phyloP scores from a whole-genome alignment of 768 basidiomycete species.

The Tricholoma bakamatsutake region DNA sequence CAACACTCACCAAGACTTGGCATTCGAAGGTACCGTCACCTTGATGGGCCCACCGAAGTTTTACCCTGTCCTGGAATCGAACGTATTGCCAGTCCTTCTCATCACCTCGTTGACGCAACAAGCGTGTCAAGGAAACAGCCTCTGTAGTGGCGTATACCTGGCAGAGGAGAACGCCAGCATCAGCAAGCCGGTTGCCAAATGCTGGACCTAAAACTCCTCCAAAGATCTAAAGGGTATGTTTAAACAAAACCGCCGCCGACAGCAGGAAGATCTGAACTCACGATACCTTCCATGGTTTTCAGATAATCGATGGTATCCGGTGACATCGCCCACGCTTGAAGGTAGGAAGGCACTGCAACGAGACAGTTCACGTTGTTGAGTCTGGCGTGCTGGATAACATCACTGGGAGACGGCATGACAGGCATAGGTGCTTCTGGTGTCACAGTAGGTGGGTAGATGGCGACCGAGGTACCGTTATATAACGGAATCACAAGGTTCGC shows the following conservation, averaged over 20 bases:
- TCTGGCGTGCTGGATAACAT: conserved; percentile 30
- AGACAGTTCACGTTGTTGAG: conserved; percentile 23
- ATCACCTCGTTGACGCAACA: conserved; percentile 4
- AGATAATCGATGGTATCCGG: conserved; percentile 14
- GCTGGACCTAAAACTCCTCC: conserved; percentile 7
- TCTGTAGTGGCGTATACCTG: conserved; percentile 13
- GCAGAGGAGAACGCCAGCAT: conserved; percentile 6
- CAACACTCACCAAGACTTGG: conserved; percentile 24
- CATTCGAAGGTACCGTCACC: conserved; percentile 25
- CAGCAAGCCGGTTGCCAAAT: conserved; percentile 5
- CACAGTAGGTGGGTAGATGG: conserved; percentile 27
- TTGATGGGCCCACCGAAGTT: conserved; percentile 23
- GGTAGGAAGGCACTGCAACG: conserved; percentile 30
- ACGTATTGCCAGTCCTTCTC: conserved; percentile 14
- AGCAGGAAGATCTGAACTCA: neutral
- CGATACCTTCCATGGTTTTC: conserved; percentile 7
- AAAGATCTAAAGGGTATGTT: neutral
- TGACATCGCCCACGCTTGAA: conserved; percentile 31
- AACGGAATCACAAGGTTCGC: conserved; percentile 22
- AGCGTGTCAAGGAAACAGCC: conserved; percentile 6
- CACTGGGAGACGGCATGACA: conserved; percentile 31
- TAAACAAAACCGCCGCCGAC: neutral
- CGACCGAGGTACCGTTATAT: conserved; percentile 14
- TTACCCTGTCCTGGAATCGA: conserved; percentile 6
- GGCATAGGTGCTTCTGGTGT: conserved; percentile 21